Base-by-base conservation (phyloP, 2,329 filamentous ascomycete genomes). In the Talaromyces sp. region DNA sequence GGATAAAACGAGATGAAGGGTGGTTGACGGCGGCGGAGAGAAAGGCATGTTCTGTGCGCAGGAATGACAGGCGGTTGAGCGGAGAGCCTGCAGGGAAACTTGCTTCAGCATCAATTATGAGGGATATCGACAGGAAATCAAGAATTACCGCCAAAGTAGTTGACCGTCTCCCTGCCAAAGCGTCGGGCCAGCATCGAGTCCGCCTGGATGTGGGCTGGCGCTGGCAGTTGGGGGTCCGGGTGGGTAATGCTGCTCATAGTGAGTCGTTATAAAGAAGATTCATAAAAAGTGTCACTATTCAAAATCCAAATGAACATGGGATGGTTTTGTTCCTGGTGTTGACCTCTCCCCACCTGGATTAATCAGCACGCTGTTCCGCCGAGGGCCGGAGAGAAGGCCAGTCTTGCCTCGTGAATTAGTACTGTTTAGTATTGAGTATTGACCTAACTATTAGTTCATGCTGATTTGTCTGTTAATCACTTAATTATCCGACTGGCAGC, bases 1-100 rank as follows among this genome's bases (percentile, higher is more conserved):
- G 83, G 54, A 99, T 75, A 77, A 97, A 96, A 31, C 72, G 75
- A 41, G 78, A 72, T 4, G 77, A 73, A 4, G 77, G 75, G 65
- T 82, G 79, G 55, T 72, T 75, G 57, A 82, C 69, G 24, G 80
- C 80, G 50, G 73, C 70, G n/a, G 75, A 75, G 48, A 81, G 73
- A 66, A 81, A 81, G 29, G 73, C 62, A 62, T 80, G 73, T 52
- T 81, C 77, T 29, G 74, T 72, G 21, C 79, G 78, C 53, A 81
- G 68, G 64, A 81, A 81, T 0, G 79, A 81, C 10, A 81, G 68
- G 43, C 79, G 76, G 64, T 81, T 81, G 51, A 81, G 65, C 3
- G 79, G 79, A 7, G 79, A 81, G 60, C 78, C 79, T 81, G 60
- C 12, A 46, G 26, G 11, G 19, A 3, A 10, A 3, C 12, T 21